Evolutionary conservation across 2,329 filamentous ascomycete species (phyloP).

Genomic region (Clonostachys rhizophaga): DNA sequence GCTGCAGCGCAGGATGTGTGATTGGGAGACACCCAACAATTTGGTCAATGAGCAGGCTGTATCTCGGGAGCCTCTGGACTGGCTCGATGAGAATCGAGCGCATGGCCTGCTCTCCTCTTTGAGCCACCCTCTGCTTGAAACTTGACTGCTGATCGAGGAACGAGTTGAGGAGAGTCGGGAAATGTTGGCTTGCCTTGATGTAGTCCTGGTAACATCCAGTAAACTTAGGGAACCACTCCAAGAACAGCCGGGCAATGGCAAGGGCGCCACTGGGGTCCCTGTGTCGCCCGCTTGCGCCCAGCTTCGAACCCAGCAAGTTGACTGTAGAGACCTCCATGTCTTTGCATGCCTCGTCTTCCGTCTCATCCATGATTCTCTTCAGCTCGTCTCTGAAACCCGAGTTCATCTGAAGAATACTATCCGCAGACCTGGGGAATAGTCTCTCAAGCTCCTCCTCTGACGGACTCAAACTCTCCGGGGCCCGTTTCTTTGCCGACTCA

Average conservation of each 20-base stretch:
- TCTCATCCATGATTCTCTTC: slow-evolving; percentile 72
- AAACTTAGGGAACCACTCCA: slow-evolving; percentile 93
- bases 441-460: slow-evolving; percentile 67
- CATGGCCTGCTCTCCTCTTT: slow-evolving; percentile 84
- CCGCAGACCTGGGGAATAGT: slow-evolving; percentile 77
- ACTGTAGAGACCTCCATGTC: slow-evolving; percentile 63
- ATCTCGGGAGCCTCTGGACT: slow-evolving; percentile 88
- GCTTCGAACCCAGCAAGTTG: slow-evolving; percentile 32
- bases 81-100: slow-evolving; percentile 94
- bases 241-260: slow-evolving; percentile 72
- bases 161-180: slow-evolving; percentile 73
- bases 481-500: slow-evolving; percentile 56
- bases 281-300: slow-evolving; percentile 32
- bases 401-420: slow-evolving; percentile 78
- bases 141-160: slow-evolving; percentile 79
- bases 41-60: slow-evolving; percentile 94
- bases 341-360: slow-evolving; percentile 71
- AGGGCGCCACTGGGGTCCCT: slow-evolving; percentile 76
- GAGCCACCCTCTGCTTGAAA: slow-evolving; percentile 74
- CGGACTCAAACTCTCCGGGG: slow-evolving; percentile 62
- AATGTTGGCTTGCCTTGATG: slow-evolving; percentile 83
- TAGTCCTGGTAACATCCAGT: slow-evolving; percentile 90
- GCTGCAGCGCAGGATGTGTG: slow-evolving; percentile 77
- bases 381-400: slow-evolving; percentile 74
- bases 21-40: slow-evolving; percentile 84